These are phyloP conservation scores for Protomyces lactucae-debilis DNA, from an alignment of 1,139 yeast species.

Conservation along the genomic window DNA sequence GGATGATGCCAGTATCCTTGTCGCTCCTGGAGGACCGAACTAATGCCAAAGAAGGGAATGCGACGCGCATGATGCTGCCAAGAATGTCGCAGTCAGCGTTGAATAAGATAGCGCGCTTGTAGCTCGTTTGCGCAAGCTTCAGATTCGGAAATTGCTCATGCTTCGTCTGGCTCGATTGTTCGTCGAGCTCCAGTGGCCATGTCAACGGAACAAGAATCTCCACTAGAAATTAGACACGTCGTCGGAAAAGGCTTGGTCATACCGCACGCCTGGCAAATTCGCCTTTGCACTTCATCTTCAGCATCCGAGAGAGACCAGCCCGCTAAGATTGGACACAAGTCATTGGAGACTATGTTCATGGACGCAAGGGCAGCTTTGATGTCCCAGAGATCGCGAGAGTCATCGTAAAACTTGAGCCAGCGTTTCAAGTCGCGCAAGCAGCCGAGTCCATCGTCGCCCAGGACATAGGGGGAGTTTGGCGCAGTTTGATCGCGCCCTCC, in stretches of 20 bases:
- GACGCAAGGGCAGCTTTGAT: conserved; percentile 89
- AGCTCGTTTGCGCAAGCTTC: conserved; percentile 59
- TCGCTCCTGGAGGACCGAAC: conserved; percentile 56
- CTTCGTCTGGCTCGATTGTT: conserved; percentile 48
- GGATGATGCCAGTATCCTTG: conserved; percentile 67
- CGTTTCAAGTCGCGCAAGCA: conserved; percentile 81
- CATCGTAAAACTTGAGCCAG: conserved; percentile 85
- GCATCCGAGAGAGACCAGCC: conserved; percentile 58
- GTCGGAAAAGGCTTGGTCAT: background rate
- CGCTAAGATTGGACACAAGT: conserved; percentile 66
- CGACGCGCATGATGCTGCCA: conserved; percentile 65
- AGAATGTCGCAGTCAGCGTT: conserved; percentile 59
- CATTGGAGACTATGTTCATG: conserved; percentile 65
- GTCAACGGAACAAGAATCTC: conserved; percentile 80
- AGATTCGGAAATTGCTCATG: conserved; percentile 55
- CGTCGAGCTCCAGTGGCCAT: conserved; percentile 71
- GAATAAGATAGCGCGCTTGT: conserved; percentile 63
- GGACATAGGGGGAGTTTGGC: conserved; percentile 56
- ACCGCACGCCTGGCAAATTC: conserved; percentile 33
- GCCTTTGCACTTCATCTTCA: conserved; percentile 21
- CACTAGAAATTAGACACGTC: conserved; percentile 42
- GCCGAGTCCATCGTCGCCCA: conserved; percentile 88
- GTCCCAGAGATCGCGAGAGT: conserved; percentile 59
- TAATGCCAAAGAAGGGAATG: conserved; percentile 56
- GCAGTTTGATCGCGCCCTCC: conserved; percentile 70